Evolutionary conservation across 768 basidiomycete genomes (phyloP).

Genomic region (Rhodotorula graminis): DNA sequence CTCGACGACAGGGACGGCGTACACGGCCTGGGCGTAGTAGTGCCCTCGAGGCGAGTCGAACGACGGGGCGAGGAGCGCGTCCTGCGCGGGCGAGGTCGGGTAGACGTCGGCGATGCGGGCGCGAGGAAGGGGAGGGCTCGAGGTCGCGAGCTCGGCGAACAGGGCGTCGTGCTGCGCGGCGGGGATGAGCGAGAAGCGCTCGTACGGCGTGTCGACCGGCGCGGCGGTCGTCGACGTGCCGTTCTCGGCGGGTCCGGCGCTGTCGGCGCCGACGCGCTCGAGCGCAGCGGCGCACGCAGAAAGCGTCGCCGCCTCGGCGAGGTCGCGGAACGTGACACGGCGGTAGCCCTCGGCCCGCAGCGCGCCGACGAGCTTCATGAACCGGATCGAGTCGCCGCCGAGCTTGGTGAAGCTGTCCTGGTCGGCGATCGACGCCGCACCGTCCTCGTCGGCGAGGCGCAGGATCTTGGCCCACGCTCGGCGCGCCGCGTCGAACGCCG

Average conservation of each 20-base stretch:
- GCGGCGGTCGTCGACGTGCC: background rate
- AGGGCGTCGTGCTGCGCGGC: background rate
- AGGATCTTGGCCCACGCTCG: slow-evolving; percentile 27
- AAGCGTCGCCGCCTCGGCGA: slow-evolving; percentile 22
- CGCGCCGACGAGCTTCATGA: slow-evolving; percentile 26
- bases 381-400: slow-evolving; percentile 38
- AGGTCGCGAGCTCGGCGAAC: slow-evolving; percentile 8
- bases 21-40: slow-evolving; percentile 38
- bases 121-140: background rate
- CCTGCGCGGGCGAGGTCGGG: slow-evolving; percentile 34
- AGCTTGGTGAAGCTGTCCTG: slow-evolving; percentile 30
- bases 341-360: slow-evolving; percentile 4
- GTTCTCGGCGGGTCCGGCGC: no score
- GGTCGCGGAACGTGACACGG: slow-evolving; percentile 7
- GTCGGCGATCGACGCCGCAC: slow-evolving; percentile 7
- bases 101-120: slow-evolving; percentile 24
- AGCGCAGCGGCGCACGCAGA: slow-evolving; percentile 22
- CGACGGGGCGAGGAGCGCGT: slow-evolving; percentile 34
- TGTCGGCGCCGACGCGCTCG: background rate
- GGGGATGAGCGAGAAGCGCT: slow-evolving; percentile 22
- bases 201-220: background rate
- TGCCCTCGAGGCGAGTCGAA: slow-evolving; percentile 24
- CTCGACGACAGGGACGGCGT: background rate
- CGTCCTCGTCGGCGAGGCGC: background rate
- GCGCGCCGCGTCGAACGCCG: slow-evolving; percentile 12